Percentiles rank a stretch among this genome's conserved stretches.
These are phyloP conservation scores for Acephala macrosclerotiorum DNA, from an alignment of 2,329 filamentous ascomycete genomes.

Conservation along the genomic window DNA sequence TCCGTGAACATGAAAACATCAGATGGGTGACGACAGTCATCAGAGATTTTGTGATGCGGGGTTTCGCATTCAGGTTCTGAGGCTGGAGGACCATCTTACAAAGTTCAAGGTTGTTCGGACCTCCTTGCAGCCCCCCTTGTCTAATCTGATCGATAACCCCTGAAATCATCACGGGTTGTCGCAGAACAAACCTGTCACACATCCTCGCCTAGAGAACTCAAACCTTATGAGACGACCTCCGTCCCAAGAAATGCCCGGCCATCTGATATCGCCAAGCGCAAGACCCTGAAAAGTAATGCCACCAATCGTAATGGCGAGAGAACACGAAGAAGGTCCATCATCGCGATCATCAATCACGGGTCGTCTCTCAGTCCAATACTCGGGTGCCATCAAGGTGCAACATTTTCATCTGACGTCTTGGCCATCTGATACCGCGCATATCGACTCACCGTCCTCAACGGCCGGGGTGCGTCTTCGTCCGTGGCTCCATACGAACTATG, in stretches of 20 bases:
- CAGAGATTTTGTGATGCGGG: neutral
- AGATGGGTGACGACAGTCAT: conserved; percentile 23
- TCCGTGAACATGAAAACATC: conserved; percentile 23
- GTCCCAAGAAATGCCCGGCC: conserved; percentile 24
- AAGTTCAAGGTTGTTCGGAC: conserved; percentile 3
- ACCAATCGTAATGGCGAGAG: conserved; percentile 19
- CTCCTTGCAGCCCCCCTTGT: neutral
- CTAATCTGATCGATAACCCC: conserved; percentile 16
- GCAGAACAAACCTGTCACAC: conserved; percentile 26
- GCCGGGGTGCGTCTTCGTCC: conserved; percentile 10
- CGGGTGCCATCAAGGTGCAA: neutral
- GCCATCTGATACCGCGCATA: conserved; percentile 25
- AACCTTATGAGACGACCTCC: conserved; percentile 30
- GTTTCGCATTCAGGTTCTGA: conserved; percentile 16
- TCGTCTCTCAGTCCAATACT: conserved; percentile 25
- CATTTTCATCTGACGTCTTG: conserved; percentile 26
- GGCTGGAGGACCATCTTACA: neutral
- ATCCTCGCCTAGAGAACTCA: conserved; percentile 30
- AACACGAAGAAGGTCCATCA: conserved; percentile 1
- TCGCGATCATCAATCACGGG: conserved; percentile 25
- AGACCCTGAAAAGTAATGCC: neutral
- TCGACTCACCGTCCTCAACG: conserved; percentile 14
- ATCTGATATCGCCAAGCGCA: conserved; percentile 22
- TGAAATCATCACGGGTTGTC: conserved; percentile 30
- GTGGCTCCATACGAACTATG: neutral